phyloP scores from a whole-genome alignment of 1,139 yeast genomes.

The Hanseniaspora sp. region DNA sequence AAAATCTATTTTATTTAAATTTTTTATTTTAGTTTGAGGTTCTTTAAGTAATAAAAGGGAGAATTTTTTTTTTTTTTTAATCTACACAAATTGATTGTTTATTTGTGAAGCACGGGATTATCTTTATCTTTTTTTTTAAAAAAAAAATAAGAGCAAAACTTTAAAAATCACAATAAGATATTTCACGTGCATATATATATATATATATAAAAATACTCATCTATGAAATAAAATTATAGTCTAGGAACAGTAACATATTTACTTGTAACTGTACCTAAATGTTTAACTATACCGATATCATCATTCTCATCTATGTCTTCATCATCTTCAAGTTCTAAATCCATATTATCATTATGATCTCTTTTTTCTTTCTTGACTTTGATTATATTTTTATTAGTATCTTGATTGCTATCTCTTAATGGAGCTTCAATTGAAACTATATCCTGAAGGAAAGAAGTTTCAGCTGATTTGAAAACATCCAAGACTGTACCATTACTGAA shows the following conservation, averaged over 20 bases:
- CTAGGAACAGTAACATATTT: constrained; percentile 37
- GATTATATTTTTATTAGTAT: constrained; percentile 12
- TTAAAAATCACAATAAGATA: background rate
- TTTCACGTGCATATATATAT: background rate
- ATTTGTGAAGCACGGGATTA: no score
- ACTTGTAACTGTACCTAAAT: constrained; percentile 20
- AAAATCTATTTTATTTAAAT: no score
- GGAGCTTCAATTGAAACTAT: constrained; percentile 47
- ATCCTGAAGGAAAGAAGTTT: constrained; percentile 64
- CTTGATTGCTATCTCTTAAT: constrained; percentile 30
- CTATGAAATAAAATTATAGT: constrained; percentile 20
- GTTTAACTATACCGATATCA: constrained; percentile 14
- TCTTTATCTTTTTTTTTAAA: no score
- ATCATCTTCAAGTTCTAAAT: background rate
- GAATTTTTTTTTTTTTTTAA: no score
- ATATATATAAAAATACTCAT: no score
- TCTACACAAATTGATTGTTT: no score
- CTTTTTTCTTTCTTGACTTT: constrained; percentile 9
- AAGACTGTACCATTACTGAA: constrained; percentile 51
- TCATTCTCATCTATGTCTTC: constrained; percentile 4
- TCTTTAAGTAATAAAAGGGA: no score
- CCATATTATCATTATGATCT: constrained; percentile 2
- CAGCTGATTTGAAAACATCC: constrained; percentile 65
- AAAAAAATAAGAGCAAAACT: no score
- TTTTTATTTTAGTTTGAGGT: no score